phyloP scores from a whole-genome alignment of 129 eudicot species.

The Daucus carota region DH1_v3.0 NC_030383.2:13343501-13344000 shows the following conservation, averaged over 20 bases:
- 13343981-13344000: no score
- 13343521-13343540: slow-evolving; percentile 39
- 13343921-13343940: no score
- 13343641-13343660: slow-evolving; percentile 22
- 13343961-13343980: no score
- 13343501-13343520: slow-evolving; percentile 28
- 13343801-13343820: no score
- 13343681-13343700: neutral
- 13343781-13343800: no score
- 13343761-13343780: neutral
- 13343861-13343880: no score
- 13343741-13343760: neutral
- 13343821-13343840: no score
- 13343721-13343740: neutral
- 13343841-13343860: no score
- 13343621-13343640: slow-evolving; percentile 27
- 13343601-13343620: slow-evolving; percentile 37
- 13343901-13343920: no score
- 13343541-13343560: slow-evolving; percentile 28
- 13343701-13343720: neutral
- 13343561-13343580: slow-evolving; percentile 12
- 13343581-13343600: slow-evolving; percentile 47
- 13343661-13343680: neutral
- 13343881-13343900: no score
- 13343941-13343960: no score